phyloP scores from a whole-genome alignment of 495 filamentous ascomycete genomes.

The Hypoxylon perforatum region DNA sequence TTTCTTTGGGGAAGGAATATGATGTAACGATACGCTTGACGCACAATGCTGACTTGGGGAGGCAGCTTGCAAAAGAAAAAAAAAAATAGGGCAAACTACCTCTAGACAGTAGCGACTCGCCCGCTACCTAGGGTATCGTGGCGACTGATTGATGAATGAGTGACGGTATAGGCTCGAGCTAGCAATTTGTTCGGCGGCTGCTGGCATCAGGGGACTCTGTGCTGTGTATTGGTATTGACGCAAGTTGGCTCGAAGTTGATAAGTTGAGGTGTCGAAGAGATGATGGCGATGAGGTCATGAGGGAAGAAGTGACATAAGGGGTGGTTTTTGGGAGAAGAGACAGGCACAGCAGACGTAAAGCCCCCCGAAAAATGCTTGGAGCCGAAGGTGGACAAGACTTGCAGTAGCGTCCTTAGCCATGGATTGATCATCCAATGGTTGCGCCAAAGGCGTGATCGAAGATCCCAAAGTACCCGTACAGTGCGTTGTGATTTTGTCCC shows the following conservation, averaged over 20 bases:
- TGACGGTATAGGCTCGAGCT: conserved; percentile 37
- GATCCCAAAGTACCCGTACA: conserved; percentile 49
- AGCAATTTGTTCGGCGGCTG: conserved; percentile 10
- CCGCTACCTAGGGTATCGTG: conserved; percentile 36
- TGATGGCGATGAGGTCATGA: conserved; percentile 53
- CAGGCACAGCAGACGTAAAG: conserved; percentile 51
- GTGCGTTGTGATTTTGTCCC: conserved; percentile 21
- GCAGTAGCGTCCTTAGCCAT: conserved; percentile 23
- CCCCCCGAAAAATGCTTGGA: conserved; percentile 49
- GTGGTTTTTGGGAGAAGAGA: conserved; percentile 50
- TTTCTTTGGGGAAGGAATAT: conserved; percentile 44
- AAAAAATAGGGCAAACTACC: conserved; percentile 42
- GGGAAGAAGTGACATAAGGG: conserved; percentile 55
- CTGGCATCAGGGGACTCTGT: conserved; percentile 2
- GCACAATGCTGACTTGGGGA: conserved; percentile 45
- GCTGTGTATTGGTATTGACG: conserved; percentile 26
- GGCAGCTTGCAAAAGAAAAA: conserved; percentile 45
- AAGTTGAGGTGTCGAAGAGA: conserved; percentile 44
- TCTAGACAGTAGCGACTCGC: conserved; percentile 31
- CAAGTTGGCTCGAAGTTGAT: conserved; percentile 34
- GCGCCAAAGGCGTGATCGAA: conserved; percentile 44
- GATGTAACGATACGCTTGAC: conserved; percentile 50
- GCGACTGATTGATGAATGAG: conserved; percentile 43
- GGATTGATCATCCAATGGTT: conserved; percentile 45
- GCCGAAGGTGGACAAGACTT: conserved; percentile 44